Conservation (phyloP, 2,329 filamentous ascomycete genomes). For the Endocalyx cinctus region DNA sequence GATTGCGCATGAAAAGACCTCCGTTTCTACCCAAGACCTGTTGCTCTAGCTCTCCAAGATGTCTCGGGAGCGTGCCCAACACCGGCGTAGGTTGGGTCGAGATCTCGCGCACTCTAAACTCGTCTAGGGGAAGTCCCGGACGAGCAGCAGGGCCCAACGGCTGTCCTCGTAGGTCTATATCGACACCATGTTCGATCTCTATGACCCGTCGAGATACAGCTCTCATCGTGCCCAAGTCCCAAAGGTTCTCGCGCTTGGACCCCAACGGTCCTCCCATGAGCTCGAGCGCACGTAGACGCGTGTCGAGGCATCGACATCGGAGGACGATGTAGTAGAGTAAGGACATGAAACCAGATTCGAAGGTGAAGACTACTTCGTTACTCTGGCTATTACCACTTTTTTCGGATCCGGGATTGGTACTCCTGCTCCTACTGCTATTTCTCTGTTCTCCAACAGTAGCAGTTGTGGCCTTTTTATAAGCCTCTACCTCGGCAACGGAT, state of each 20-base stretch:
- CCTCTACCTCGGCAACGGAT: conserved; percentile 12
- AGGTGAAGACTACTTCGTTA: conserved; percentile 29
- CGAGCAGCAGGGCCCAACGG: conserved; percentile 11
- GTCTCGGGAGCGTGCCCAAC: no score
- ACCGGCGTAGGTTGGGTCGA: conserved; percentile 11
- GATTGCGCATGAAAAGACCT: conserved; percentile 18
- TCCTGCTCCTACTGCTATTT: no score
- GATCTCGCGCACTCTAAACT: conserved; percentile 20
- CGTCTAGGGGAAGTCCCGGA: conserved; percentile 21
- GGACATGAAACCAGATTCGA: conserved; percentile 36
- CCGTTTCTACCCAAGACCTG: conserved; percentile 14
- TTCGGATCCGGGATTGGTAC: no score
- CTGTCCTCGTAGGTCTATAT: conserved; percentile 17
- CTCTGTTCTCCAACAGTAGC: no score
- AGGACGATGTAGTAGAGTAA: conserved; percentile 32
- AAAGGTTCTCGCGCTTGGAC: conserved; percentile 29
- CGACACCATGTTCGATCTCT: conserved; percentile 34
- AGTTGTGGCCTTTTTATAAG: no score
- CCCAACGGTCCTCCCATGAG: conserved; percentile 28
- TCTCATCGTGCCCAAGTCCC: conserved; percentile 30
- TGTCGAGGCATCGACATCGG: conserved; percentile 34
- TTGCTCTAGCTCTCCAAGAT: conserved; percentile 8
- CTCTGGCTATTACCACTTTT: background rate
- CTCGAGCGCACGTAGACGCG: conserved; percentile 29
- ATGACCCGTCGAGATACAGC: conserved; percentile 27